phyloP scores from a whole-genome alignment of 2,329 filamentous ascomycete genomes.

The Monilinia polystroma region DNA sequence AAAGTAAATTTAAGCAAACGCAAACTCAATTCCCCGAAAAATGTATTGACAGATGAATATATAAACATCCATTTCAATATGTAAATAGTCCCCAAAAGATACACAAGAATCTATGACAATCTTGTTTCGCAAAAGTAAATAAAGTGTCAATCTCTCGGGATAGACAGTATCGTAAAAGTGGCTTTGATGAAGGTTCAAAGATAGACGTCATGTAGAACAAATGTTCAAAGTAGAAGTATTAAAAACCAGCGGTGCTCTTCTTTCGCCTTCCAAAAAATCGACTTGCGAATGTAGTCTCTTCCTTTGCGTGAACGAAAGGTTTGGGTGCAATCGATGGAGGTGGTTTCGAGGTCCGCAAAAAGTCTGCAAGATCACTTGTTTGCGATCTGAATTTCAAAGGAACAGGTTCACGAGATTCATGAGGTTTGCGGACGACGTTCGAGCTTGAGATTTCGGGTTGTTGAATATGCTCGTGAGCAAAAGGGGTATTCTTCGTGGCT shows the following conservation, averaged over 20 bases:
- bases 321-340: conserved; percentile 23
- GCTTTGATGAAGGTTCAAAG: background rate
- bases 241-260: conserved; percentile 20
- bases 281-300: conserved; percentile 22
- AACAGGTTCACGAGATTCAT: conserved; percentile 41
- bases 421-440: conserved; percentile 52
- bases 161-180: background rate
- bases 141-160: background rate
- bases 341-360: conserved; percentile 48
- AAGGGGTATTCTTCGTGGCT: conserved; percentile 40
- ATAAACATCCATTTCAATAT: conserved; percentile 1
- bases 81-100: background rate
- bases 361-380: conserved; percentile 70
- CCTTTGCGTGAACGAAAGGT: conserved; percentile 17
- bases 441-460: conserved; percentile 28
- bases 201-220: background rate
- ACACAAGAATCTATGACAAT: background rate
- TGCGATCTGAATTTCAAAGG: conserved; percentile 32
- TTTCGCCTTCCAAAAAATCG: conserved; percentile 22
- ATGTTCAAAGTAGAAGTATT: background rate
- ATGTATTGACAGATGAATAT: conserved; percentile 1
- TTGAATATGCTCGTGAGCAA: conserved; percentile 22
- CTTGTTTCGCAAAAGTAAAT: background rate
- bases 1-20: conserved; percentile 1
- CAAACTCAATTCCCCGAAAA: background rate